Evolutionary conservation across 1,284 basidiomycete species (phyloP), one percentile per base, ranked within the genome.

Genomic region (Athelia psychrophila): DNA sequence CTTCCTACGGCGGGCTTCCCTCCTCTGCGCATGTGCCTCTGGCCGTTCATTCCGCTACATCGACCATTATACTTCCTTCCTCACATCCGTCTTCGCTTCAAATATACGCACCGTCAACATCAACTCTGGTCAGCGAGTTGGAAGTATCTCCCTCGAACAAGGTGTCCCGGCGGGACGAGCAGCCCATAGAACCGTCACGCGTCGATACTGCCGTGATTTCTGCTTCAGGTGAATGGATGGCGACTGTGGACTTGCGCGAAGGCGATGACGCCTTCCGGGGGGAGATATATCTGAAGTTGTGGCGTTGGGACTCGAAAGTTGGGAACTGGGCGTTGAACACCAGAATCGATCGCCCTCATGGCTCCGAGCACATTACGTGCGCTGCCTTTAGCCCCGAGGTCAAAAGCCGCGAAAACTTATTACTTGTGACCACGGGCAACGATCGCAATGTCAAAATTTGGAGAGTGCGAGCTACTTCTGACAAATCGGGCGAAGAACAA

Each of bases 21-120:
- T 64, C 74, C 16, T 72, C 75, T n/a, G 67, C 65, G 4, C 58
- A 72, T 18, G 65, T 78, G 20, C 88, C 88, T 5, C 76, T 96
- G 40, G 86, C 88, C 6, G 73, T 90, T 47, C 91, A 96, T 64
- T 69, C 78, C 3, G 70, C 73, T 10, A 83, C 91, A 8, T 83
- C 84, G n/a, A 84, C 89, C 1, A 71, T 97, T 50, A 81, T 98
- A 52, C 79, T 99, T 16, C 90, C 93, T 0, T 94, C 96, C 0
- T 96, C 95, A 0, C 95, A 99, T 65, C 91, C 95, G 0, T 96
- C 95, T 4, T 93, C 93, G 13, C 74, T 99, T 42, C 97, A 99
- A 72, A 86, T 93, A 42, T 95, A 93, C 71, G 89, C 93, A 30
- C 86, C 89, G 0, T 70, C 78, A 13, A 79, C 83, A 8, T 88